phyloP scores from a whole-genome alignment of 2,329 filamentous ascomycete species.

The Hortaea werneckii region DNA sequence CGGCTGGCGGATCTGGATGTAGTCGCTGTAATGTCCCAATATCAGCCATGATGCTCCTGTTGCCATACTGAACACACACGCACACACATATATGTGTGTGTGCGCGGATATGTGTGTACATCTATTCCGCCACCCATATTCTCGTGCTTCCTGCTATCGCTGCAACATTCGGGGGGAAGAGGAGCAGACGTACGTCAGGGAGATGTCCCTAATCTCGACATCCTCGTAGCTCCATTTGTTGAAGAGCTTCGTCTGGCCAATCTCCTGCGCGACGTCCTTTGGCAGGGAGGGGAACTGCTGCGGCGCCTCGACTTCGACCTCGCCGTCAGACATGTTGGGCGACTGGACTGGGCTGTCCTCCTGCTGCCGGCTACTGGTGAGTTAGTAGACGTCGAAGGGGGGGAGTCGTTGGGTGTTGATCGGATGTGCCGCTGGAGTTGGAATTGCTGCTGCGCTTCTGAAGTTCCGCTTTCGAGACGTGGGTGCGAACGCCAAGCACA shows the following conservation, averaged over 20 bases:
- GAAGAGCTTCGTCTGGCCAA: constrained; percentile 92
- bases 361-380: background rate
- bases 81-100: background rate
- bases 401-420: background rate
- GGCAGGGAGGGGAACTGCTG: constrained; percentile 71
- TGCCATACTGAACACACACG: constrained; percentile 1
- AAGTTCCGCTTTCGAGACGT: background rate
- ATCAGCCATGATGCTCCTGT: constrained; percentile 22
- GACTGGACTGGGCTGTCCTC: background rate
- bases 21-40: constrained; percentile 58
- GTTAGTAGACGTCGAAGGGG: background rate
- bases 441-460: background rate
- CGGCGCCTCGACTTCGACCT: constrained; percentile 90
- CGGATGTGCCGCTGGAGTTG: background rate
- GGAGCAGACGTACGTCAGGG: constrained; percentile 75
- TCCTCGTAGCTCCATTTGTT: constrained; percentile 98
- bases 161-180: background rate
- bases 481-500: background rate
- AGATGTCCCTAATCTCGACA: constrained; percentile 99
- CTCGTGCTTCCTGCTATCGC: background rate
- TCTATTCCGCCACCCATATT: background rate
- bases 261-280: constrained; percentile 82
- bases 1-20: constrained; percentile 98
- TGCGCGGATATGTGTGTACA: too few relatives aligned
- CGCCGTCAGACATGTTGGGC: constrained; percentile 82